These are phyloP conservation scores for Leccinellum albellum DNA, from an alignment of 768 basidiomycete species.

Conservation along the genomic window DNA sequence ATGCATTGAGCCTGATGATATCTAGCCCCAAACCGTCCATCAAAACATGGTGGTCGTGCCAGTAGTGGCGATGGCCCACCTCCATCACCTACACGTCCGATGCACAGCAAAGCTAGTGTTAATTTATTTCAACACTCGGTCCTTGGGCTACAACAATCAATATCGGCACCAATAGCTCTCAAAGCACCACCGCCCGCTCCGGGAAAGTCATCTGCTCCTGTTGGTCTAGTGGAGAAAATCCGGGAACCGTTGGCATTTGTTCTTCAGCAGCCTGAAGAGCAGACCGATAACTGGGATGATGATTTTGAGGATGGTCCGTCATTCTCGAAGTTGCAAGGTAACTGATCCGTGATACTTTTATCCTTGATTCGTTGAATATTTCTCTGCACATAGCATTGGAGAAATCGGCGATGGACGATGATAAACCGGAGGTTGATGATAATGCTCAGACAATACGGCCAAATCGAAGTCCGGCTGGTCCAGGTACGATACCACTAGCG, in stretches of 20 bases:
- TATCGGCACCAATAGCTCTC: slow-evolving; percentile 29
- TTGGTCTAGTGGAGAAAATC: slow-evolving; percentile 36
- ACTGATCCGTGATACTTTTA: neutral
- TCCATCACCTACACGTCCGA: slow-evolving; percentile 39
- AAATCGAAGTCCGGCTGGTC: slow-evolving; percentile 60
- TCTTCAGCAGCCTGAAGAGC: slow-evolving; percentile 74
- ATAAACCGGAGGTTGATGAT: slow-evolving; percentile 56
- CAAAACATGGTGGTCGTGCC: slow-evolving; percentile 56
- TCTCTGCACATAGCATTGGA: slow-evolving; percentile 49
- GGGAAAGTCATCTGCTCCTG: slow-evolving; percentile 22
- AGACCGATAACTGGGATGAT: slow-evolving; percentile 97
- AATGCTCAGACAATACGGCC: slow-evolving; percentile 81
- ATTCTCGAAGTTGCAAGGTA: slow-evolving; percentile 74
- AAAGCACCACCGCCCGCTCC: slow-evolving; percentile 16
- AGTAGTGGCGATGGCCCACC: slow-evolving; percentile 37
- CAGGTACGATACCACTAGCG: slow-evolving; percentile 49
- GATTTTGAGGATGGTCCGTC: slow-evolving; percentile 96
- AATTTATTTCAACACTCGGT: slow-evolving; percentile 31
- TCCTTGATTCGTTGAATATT: neutral
- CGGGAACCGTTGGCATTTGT: slow-evolving; percentile 59
- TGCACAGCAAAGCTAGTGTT: slow-evolving; percentile 25
- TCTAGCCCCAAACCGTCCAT: slow-evolving; percentile 67
- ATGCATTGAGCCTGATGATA: slow-evolving; percentile 4
- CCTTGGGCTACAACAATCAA: slow-evolving; percentile 34
- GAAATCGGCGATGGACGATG: slow-evolving; percentile 54